Conservation (phyloP, 2,329 filamentous ascomycete genomes). For the Verticillium albo-atrum region DNA sequence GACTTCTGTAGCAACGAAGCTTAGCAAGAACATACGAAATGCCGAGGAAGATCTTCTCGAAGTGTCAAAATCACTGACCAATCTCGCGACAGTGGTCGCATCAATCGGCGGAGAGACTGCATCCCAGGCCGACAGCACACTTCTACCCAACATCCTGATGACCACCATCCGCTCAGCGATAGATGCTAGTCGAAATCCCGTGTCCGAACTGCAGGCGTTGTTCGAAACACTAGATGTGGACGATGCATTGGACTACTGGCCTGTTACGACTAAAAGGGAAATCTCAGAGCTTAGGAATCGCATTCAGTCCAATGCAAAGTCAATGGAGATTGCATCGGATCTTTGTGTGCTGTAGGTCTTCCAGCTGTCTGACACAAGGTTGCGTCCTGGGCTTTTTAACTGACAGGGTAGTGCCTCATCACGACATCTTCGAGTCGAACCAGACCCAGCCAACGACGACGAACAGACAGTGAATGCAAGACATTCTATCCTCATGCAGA, state of each 20-base stretch:
- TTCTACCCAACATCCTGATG: background rate
- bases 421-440: background rate
- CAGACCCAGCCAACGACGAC: background rate
- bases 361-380: background rate
- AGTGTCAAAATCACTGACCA: background rate
- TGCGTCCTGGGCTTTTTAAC: background rate
- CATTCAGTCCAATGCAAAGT: background rate
- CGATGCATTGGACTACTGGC: background rate
- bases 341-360: background rate
- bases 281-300: background rate
- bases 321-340: background rate
- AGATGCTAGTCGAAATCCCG: background rate
- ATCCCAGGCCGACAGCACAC: background rate
- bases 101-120: background rate
- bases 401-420: background rate
- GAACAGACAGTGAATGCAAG: background rate
- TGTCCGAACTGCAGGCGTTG: background rate
- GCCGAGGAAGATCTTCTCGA: background rate
- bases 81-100: background rate
- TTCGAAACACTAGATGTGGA: background rate
- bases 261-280: background rate
- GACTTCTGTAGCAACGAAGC: background rate
- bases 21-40: background rate
- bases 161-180: background rate
- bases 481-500: background rate